Conservation (phyloP, 768 basidiomycete genomes). For the Asterophora parasitica region DNA sequence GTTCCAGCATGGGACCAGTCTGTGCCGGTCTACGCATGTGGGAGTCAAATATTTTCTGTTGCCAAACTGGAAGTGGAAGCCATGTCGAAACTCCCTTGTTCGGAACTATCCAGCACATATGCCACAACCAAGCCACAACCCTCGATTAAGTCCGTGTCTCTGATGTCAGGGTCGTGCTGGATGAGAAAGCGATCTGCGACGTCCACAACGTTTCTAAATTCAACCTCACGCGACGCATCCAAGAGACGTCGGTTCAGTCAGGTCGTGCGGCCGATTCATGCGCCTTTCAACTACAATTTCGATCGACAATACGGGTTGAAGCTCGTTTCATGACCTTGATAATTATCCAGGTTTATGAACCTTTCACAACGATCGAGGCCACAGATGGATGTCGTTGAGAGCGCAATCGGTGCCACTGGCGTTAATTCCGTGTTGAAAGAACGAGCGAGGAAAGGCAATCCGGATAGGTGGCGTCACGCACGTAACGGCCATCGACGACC, state of each 20-base stretch:
- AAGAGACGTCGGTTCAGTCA: slow-evolving; percentile 3
- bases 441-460: slow-evolving; percentile 22
- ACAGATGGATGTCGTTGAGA: background rate
- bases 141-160: slow-evolving; percentile 25
- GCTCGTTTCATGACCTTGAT: slow-evolving; percentile 8
- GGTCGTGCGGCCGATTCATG: background rate
- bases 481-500: slow-evolving; percentile 31
- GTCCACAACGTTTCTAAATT: background rate
- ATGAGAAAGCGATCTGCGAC: slow-evolving; percentile 15
- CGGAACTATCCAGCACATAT: slow-evolving; percentile 28
- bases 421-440: slow-evolving; percentile 18
- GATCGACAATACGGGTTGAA: slow-evolving; percentile 14
- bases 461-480: slow-evolving; percentile 41
- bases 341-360: slow-evolving; percentile 3
- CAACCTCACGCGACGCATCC: background rate
- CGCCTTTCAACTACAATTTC: slow-evolving; percentile 12
- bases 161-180: slow-evolving; percentile 28
- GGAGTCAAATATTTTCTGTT: slow-evolving; percentile 29
- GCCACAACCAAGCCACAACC: background rate
- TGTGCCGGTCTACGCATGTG: slow-evolving; percentile 27
- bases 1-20: slow-evolving; percentile 17
- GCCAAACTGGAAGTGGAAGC: slow-evolving; percentile 31
- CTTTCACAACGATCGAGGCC: slow-evolving; percentile 8
- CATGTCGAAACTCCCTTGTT: slow-evolving; percentile 28
- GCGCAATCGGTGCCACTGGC: background rate